Evolutionary conservation across 768 basidiomycete genomes (phyloP).

Genomic region (Phanerochaete sordida): DNA sequence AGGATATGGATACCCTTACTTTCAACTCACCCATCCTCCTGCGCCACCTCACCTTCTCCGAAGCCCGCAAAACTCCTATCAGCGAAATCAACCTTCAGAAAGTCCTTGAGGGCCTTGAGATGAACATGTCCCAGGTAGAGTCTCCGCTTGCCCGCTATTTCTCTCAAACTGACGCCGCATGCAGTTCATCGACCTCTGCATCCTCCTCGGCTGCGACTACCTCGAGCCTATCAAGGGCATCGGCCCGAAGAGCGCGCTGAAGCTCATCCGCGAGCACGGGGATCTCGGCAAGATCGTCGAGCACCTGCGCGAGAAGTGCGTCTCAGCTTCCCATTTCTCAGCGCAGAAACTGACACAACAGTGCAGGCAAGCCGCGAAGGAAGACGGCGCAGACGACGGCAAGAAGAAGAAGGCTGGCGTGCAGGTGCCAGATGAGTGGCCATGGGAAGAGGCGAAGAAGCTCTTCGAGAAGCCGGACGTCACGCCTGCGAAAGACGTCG

Average conservation of each 20-base stretch:
- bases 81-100: conserved; percentile 82
- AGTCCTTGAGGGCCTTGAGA: conserved; percentile 84
- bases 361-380: conserved; percentile 37
- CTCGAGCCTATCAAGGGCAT: conserved; percentile 98
- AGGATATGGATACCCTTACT: conserved; percentile 99
- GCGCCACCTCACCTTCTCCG: conserved; percentile 96
- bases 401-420: conserved; percentile 78
- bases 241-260: conserved; percentile 93
- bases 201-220: conserved; percentile 96
- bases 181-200: conserved; percentile 94
- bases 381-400: conserved; percentile 20
- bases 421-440: conserved; percentile 90
- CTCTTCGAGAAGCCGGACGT: conserved; percentile 92
- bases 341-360: background rate
- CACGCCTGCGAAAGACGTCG: conserved; percentile 75
- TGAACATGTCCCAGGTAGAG: conserved; percentile 85
- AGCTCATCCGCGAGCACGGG: conserved; percentile 82
- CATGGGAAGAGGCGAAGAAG: conserved; percentile 92
- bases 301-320: conserved; percentile 75
- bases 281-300: conserved; percentile 69
- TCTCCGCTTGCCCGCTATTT: background rate
- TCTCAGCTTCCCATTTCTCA: background rate
- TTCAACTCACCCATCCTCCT: conserved; percentile 89
- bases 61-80: conserved; percentile 96
- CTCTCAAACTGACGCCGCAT: background rate